These are phyloP conservation scores for Huntiella omanensis DNA, from an alignment of 2,329 filamentous ascomycete species.

Conservation along the genomic window DNA sequence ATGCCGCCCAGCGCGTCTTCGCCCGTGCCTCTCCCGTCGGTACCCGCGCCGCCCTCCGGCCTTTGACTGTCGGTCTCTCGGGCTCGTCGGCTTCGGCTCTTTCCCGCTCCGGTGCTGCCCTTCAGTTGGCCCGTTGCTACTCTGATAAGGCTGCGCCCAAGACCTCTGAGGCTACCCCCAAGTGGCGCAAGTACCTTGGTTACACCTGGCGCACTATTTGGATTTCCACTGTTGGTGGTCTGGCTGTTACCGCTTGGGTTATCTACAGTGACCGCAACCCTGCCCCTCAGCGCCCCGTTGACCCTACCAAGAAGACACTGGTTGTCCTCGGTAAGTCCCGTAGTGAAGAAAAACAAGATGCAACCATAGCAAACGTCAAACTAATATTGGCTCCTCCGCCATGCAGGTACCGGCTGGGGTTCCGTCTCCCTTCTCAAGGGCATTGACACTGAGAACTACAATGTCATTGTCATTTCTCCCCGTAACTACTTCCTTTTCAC, in stretches of 20 bases:
- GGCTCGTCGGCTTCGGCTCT: slow-evolving; percentile 15
- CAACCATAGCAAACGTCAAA: background rate
- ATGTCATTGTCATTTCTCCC: slow-evolving; percentile 91
- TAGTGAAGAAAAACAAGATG: background rate
- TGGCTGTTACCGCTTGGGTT: slow-evolving; percentile 57
- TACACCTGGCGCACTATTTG: slow-evolving; percentile 75
- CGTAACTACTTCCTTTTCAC: slow-evolving; percentile 99
- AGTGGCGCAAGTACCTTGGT: slow-evolving; percentile 49
- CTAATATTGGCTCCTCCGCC: too few species aligned
- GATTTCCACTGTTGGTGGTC: slow-evolving; percentile 48
- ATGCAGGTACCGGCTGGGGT: slow-evolving; percentile 77
- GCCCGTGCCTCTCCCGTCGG: slow-evolving; percentile 9
- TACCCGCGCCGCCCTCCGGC: slow-evolving; percentile 13
- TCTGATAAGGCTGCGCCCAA: slow-evolving; percentile 30
- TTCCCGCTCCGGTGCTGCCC: slow-evolving; percentile 12
- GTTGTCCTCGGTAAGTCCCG: slow-evolving; percentile 64
- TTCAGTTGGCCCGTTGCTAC: slow-evolving; percentile 18
- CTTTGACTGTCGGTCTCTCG: slow-evolving; percentile 16
- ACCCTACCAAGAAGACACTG: slow-evolving; percentile 88
- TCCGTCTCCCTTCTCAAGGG: slow-evolving; percentile 95
- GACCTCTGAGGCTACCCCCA: slow-evolving; percentile 31
- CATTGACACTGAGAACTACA: slow-evolving; percentile 97
- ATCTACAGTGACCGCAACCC: slow-evolving; percentile 74
- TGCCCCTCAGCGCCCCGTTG: slow-evolving; percentile 55
- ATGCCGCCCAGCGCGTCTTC: slow-evolving; percentile 12